Percentiles rank a stretch among this genome's conserved stretches.
Evolutionary conservation across 192 early-diverging fungal species (phyloP).

Genomic region (Rhizoclosmatium globosum): DNA sequence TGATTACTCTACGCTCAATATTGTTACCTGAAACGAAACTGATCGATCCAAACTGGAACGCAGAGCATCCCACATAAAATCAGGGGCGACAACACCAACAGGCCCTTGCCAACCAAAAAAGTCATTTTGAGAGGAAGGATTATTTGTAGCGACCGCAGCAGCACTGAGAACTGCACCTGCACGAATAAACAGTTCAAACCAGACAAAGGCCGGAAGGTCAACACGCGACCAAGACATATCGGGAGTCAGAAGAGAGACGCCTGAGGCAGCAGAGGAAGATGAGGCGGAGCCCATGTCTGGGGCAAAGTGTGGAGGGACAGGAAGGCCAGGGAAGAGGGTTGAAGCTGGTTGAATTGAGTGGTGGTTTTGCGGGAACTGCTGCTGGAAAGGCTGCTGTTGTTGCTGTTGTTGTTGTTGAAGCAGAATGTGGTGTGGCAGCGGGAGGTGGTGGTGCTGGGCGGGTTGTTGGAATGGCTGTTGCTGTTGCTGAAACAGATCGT

Average conservation of each 20-base stretch:
- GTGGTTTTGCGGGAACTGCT: neutral
- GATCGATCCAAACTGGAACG: neutral
- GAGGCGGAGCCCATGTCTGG: neutral
- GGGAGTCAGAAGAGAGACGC: slow-evolving; percentile 23
- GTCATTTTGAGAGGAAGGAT: neutral
- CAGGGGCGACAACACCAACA: slow-evolving; percentile 37
- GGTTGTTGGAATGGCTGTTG: slow-evolving; percentile 33
- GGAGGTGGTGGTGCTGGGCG: neutral
- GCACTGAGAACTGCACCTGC: slow-evolving; percentile 34
- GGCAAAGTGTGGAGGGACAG: slow-evolving; percentile 34
- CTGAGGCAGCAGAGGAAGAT: neutral
- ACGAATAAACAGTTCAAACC: slow-evolving; percentile 44
- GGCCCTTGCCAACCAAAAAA: slow-evolving; percentile 40
- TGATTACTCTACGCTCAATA: neutral
- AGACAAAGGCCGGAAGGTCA: slow-evolving; percentile 38
- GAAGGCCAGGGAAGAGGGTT: slow-evolving; percentile 14
- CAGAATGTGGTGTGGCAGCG: neutral
- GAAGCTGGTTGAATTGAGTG: slow-evolving; percentile 7
- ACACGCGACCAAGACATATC: slow-evolving; percentile 34
- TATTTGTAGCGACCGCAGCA: slow-evolving; percentile 27
- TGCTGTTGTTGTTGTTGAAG: slow-evolving; percentile 34
- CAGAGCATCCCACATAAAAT: slow-evolving; percentile 37
- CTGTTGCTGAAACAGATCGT: slow-evolving; percentile 1
- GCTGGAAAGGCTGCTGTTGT: neutral
- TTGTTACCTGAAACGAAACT: slow-evolving; percentile 13